Percentiles rank a stretch among this genome's conserved stretches.
Evolutionary conservation across 2,329 filamentous ascomycete genomes (phyloP).

Genomic region (Furcasterigmium furcatum): DNA sequence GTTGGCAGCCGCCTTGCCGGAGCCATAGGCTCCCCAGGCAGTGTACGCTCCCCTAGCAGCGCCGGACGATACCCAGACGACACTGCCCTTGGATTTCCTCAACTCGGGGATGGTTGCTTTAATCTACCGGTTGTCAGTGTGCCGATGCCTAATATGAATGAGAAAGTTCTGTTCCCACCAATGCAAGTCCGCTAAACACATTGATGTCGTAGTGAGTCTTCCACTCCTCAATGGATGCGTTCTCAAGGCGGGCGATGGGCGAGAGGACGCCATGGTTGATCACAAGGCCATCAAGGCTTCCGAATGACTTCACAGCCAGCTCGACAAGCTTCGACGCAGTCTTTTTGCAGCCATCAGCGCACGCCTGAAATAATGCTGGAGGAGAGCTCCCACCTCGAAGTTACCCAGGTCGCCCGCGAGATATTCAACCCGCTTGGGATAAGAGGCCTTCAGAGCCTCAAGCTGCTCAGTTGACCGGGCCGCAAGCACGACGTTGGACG

Average conservation of each 20-base stretch:
- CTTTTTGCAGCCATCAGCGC: slow-evolving; percentile 25
- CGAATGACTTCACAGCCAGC: slow-evolving; percentile 64
- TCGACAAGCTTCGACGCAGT: slow-evolving; percentile 61
- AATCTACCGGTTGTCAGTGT: slow-evolving; percentile 45
- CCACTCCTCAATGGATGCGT: slow-evolving; percentile 72
- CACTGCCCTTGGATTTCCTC: slow-evolving; percentile 63
- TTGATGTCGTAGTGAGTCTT: slow-evolving; percentile 76
- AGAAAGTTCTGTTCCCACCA: slow-evolving; percentile 51
- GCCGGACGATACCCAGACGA: slow-evolving; percentile 79
- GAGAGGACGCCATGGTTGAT: slow-evolving; percentile 83
- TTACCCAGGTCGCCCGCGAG: slow-evolving; percentile 54
- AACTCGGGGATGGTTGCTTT: slow-evolving; percentile 69
- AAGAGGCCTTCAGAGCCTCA: slow-evolving; percentile 45
- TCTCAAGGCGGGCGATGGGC: slow-evolving; percentile 68
- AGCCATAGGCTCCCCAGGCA: slow-evolving; percentile 79
- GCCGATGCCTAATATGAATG: neutral
- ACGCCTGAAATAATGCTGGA: too few species aligned
- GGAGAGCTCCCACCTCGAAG: slow-evolving; percentile 41
- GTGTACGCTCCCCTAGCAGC: slow-evolving; percentile 65
- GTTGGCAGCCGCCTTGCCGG: slow-evolving; percentile 80
- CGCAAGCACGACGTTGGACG: slow-evolving; percentile 57
- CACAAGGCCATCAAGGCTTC: slow-evolving; percentile 74
- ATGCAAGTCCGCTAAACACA: slow-evolving; percentile 75
- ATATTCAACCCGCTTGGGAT: slow-evolving; percentile 51
- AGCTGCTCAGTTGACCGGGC: slow-evolving; percentile 50